Evolutionary conservation across 2,329 filamentous ascomycete genomes (phyloP).

Genomic region (Aureobasidium musti): DNA sequence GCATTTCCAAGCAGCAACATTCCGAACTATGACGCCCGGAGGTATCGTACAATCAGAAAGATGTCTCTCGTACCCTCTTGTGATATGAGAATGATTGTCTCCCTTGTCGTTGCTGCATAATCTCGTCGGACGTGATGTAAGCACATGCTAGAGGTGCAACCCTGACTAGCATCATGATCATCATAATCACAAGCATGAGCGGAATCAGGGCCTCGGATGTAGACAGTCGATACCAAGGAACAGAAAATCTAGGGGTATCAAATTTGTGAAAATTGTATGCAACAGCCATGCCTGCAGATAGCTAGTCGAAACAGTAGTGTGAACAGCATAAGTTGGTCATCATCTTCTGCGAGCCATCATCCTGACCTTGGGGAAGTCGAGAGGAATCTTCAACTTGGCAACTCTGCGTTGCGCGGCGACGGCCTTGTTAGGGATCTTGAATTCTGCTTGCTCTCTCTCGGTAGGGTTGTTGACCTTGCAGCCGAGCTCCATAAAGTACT

Average conservation of each 20-base stretch:
- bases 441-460: conserved; percentile 53
- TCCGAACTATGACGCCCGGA: no score
- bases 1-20: no score
- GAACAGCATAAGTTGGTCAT: neutral
- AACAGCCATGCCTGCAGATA: neutral
- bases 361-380: conserved; percentile 74
- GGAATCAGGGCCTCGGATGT: neutral
- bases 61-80: neutral
- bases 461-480: conserved; percentile 58
- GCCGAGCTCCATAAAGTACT: conserved; percentile 76
- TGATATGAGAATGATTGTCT: neutral
- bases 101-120: neutral
- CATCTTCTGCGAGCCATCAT: conserved; percentile 41
- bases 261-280: neutral
- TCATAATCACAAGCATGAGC: neutral
- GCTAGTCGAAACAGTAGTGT: neutral
- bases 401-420: conserved; percentile 62
- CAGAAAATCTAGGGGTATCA: neutral
- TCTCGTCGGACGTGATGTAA: neutral
- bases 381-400: conserved; percentile 72
- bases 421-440: conserved; percentile 60
- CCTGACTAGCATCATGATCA: neutral
- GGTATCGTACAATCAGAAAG: neutral
- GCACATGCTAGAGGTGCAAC: neutral
- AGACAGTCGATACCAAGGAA: neutral